A percentile compares a stretch with the other conserved stretches of the same genome.
Evolutionary conservation across 228 moss, liverwort and hornwort species (phyloP).

Genomic region (Sphagnum magellanicum): DNA sequence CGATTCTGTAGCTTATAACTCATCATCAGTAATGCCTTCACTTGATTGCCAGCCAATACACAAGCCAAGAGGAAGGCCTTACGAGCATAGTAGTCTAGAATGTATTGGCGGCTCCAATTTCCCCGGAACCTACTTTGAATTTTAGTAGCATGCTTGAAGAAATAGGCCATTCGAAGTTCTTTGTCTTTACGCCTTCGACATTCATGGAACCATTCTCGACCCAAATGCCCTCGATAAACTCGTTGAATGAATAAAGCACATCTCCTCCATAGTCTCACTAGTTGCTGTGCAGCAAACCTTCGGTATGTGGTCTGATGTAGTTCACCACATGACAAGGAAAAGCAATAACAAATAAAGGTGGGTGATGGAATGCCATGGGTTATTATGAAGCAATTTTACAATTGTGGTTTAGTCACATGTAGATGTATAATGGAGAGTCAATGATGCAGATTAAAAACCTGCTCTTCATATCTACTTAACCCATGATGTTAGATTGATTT

Average conservation of each 20-base stretch:
- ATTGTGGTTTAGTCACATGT: neutral
- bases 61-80: constrained; percentile 30
- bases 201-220: constrained; percentile 37
- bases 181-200: constrained; percentile 29
- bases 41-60: constrained; percentile 25
- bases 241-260: constrained; percentile 56
- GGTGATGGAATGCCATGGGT: neutral
- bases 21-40: constrained; percentile 19
- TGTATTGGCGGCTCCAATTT: constrained; percentile 58
- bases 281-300: constrained; percentile 26
- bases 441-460: neutral
- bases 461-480: neutral
- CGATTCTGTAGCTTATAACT: constrained; percentile 19
- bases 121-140: constrained; percentile 63
- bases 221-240: constrained; percentile 66
- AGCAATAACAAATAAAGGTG: neutral
- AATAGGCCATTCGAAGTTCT: constrained; percentile 51
- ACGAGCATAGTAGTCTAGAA: constrained; percentile 46
- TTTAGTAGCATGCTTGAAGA: constrained; percentile 36
- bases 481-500: neutral
- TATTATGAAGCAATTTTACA: neutral
- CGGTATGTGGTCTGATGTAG: constrained; percentile 38
- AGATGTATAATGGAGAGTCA: neutral
- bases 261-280: constrained; percentile 35
- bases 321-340: neutral